phyloP scores from a whole-genome alignment of 73 alveolate species.

The Tetrahymena thermophila region DNA sequence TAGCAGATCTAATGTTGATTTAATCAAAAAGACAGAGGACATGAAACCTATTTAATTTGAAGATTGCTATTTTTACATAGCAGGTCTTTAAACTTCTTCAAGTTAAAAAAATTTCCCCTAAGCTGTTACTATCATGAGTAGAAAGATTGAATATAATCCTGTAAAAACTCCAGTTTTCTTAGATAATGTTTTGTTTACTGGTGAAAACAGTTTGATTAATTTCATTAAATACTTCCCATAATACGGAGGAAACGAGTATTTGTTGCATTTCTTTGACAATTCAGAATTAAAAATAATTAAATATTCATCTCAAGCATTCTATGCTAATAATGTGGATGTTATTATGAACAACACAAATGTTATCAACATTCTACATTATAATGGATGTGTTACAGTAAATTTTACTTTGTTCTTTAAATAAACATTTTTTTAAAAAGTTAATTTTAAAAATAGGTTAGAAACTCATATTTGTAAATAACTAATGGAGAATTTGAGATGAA shows the following conservation, averaged over 20 bases:
- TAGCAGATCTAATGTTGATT: not conserved
- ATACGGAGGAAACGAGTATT: not conserved
- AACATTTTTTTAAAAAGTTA: not conserved
- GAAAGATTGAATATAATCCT: not conserved
- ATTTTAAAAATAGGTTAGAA: not conserved
- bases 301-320: not conserved
- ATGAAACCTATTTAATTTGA: not conserved
- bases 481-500: not conserved
- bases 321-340: not conserved
- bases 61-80: not conserved
- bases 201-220: not conserved
- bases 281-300: not conserved
- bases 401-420: not conserved
- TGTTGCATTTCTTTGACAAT: not conserved
- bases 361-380: not conserved
- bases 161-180: not conserved
- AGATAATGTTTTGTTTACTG: not conserved
- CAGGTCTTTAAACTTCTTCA: not conserved
- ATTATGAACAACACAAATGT: not conserved
- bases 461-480: not conserved
- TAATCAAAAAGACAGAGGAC: not conserved
- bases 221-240: not conserved
- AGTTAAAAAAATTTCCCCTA: not conserved
- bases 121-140: not conserved
- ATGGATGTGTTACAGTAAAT: not conserved